Percentiles rank a stretch among this genome's conserved stretches.
These are phyloP conservation scores for Fusarium bactridioides DNA, from an alignment of 2,329 filamentous ascomycete genomes.

Conservation along the genomic window DNA sequence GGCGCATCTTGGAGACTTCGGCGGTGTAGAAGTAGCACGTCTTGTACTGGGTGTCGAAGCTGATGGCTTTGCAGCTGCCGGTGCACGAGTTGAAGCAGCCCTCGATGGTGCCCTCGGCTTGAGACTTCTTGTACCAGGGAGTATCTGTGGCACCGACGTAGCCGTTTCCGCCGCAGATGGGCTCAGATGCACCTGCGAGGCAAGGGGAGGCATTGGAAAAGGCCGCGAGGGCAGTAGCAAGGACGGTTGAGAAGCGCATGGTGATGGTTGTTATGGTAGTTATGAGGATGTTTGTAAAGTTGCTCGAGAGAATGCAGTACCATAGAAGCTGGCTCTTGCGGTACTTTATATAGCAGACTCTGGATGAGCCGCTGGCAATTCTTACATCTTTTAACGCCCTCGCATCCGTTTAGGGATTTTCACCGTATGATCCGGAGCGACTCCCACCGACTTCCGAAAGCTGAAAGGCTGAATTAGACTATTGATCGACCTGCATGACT, in stretches of 20 bases:
- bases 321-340: neutral
- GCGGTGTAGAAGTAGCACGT: neutral
- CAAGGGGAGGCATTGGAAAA: neutral
- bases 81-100: neutral
- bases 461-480: neutral
- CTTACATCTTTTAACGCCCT: neutral
- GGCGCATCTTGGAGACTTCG: neutral
- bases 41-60: neutral
- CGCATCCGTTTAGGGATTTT: neutral
- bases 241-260: neutral
- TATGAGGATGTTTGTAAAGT: too few relatives aligned
- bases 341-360: neutral
- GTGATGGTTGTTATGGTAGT: neutral
- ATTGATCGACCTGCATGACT: neutral
- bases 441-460: neutral
- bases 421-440: neutral
- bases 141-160: neutral
- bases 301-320: neutral
- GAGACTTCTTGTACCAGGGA: neutral
- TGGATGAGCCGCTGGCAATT: fast-evolving
- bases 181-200: neutral
- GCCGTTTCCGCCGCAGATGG: neutral
- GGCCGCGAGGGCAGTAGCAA: neutral
- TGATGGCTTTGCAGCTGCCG: neutral
- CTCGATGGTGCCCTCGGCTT: neutral